These are phyloP conservation scores for Phytophthora brassicae DNA, from an alignment of 352 stramenopile genomes.

Conservation along the genomic window DNA sequence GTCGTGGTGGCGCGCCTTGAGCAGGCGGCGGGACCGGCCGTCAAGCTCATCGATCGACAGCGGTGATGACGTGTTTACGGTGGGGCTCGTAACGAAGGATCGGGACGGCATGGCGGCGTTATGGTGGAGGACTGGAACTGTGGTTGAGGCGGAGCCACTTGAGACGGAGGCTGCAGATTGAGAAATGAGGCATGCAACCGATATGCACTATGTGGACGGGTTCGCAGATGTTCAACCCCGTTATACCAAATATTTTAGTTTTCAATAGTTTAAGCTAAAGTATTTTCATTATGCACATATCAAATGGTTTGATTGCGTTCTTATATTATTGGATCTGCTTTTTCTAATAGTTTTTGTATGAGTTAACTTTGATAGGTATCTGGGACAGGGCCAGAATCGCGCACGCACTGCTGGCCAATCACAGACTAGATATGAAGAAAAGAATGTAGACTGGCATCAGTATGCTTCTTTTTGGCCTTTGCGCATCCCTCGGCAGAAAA, in stretches of 20 bases:
- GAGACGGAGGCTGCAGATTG: constrained; percentile 26
- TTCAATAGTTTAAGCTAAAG: not conserved
- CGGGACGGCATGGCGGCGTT: constrained; percentile 17
- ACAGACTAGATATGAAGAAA: not conserved
- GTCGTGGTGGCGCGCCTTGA: constrained; percentile 51
- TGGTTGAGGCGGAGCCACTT: constrained; percentile 18
- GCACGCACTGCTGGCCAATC: not conserved
- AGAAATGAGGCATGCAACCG: constrained; percentile 21
- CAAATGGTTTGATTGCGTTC: not conserved
- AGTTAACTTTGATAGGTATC: not conserved
- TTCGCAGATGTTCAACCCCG: not conserved
- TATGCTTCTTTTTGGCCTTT: not conserved
- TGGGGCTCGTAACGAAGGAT: constrained; percentile 17
- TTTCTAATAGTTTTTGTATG: not conserved
- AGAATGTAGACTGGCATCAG: constrained; percentile 11
- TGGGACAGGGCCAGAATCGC: not conserved
- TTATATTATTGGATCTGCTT: not conserved
- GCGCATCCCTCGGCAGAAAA: constrained; percentile 8
- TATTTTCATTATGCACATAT: not conserved
- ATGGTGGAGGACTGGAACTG: not conserved
- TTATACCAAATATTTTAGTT: not conserved
- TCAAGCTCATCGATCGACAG: constrained; percentile 29
- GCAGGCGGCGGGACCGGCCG: constrained; percentile 35
- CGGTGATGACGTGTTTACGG: constrained; percentile 18
- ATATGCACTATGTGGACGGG: not conserved